These are phyloP conservation scores for Claviceps sp. DNA, from an alignment of 2,329 filamentous ascomycete genomes.

Conservation along the genomic window DNA sequence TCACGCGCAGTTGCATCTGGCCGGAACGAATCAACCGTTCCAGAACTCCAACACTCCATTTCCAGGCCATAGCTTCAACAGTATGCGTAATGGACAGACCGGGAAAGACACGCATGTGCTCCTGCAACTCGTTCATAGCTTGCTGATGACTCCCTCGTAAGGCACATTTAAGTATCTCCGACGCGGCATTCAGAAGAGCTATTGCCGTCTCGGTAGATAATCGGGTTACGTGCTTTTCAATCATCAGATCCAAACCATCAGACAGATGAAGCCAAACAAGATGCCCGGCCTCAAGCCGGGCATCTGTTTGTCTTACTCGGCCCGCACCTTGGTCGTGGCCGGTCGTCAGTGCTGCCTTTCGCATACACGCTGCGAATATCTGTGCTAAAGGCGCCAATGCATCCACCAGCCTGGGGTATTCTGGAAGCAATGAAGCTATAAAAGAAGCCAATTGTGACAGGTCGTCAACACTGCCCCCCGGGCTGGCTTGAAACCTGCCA, in stretches of 20 bases:
- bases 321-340: conserved; percentile 7
- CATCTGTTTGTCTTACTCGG: conserved; percentile 13
- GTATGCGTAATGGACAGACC: conserved; percentile 25
- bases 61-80: conserved; percentile 38
- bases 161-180: conserved; percentile 29
- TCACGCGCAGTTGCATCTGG: conserved; percentile 81
- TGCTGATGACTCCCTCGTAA: conserved; percentile 24
- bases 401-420: conserved; percentile 34
- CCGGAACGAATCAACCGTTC: conserved; percentile 66
- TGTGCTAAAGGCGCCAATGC: conserved; percentile 25
- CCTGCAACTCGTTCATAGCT: conserved; percentile 17
- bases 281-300: conserved; percentile 27
- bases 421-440: conserved; percentile 28
- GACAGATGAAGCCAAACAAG: conserved; percentile 30
- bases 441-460: conserved; percentile 30
- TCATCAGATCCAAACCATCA: conserved; percentile 27
- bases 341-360: conserved; percentile 15
- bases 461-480: conserved; percentile 27
- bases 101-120: conserved; percentile 18
- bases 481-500: conserved; percentile 27
- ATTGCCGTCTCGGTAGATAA: conserved; percentile 32
- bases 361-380: conserved; percentile 20
- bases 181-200: conserved; percentile 25
- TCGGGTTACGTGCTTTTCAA: conserved; percentile 43
- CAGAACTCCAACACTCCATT: conserved; percentile 58